These are phyloP conservation scores for Microdochium nivale DNA, from an alignment of 2,329 filamentous ascomycete species.

Conservation along the genomic window DNA sequence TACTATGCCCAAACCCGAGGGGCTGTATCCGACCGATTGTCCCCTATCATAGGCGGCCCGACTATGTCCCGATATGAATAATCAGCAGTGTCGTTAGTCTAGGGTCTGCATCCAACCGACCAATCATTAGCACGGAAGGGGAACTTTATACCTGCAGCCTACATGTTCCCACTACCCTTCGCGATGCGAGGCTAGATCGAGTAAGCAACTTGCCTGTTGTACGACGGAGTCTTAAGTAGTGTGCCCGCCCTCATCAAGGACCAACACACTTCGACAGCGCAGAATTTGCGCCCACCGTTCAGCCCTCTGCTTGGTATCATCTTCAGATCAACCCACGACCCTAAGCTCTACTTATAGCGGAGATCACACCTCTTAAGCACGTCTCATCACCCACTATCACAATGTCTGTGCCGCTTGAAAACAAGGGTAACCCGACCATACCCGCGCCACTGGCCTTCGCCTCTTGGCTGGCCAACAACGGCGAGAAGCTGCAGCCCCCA, in stretches of 20 bases:
- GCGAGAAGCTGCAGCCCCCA: slow-evolving; percentile 84
- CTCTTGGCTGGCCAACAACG: slow-evolving; percentile 88
- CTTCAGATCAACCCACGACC: background rate
- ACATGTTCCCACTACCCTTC: background rate
- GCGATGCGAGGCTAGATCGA: background rate
- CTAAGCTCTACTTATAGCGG: background rate
- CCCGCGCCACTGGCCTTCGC: too few relatives aligned
- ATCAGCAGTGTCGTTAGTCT: background rate
- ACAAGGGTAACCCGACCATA: too few relatives aligned
- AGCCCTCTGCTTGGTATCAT: background rate
- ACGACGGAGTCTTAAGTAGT: background rate
- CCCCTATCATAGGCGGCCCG: background rate
- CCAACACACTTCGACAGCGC: background rate
- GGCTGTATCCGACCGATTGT: background rate
- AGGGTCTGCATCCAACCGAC: background rate
- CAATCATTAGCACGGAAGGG: background rate
- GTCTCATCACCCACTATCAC: background rate
- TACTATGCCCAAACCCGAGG: background rate
- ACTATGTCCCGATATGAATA: background rate
- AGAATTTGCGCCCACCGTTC: background rate
- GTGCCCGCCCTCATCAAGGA: background rate
- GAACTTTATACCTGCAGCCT: background rate
- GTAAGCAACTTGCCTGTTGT: background rate
- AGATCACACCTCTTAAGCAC: background rate
- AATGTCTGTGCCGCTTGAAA: too few relatives aligned